Percentiles rank a stretch among this genome's conserved stretches.
phyloP scores from a whole-genome alignment of 2,329 filamentous ascomycete genomes.

The Fonsecaea nubica region DNA sequence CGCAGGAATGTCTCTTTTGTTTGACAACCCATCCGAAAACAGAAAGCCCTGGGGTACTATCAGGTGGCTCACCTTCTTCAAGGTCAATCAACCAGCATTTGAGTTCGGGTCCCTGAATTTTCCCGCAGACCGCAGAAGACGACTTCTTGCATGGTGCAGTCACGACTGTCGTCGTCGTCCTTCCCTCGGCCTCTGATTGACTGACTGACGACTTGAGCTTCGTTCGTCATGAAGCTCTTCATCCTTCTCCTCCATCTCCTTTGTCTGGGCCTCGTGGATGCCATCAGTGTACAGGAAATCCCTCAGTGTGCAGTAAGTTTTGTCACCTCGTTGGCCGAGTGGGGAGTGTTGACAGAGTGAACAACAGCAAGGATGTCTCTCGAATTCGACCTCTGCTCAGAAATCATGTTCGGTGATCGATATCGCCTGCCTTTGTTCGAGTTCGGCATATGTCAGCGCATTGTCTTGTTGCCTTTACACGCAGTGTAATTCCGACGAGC shows the following conservation, averaged over 20 bases:
- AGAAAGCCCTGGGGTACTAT: conserved; percentile 9
- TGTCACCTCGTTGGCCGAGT: background rate
- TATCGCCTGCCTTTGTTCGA: conserved; percentile 40
- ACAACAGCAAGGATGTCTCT: conserved; percentile 38
- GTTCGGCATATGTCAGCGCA: conserved; percentile 37
- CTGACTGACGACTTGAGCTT: background rate
- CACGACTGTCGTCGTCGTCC: conserved; percentile 2
- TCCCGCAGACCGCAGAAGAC: background rate
- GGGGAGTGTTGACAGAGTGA: conserved; percentile 15
- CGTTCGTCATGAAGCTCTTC: conserved; percentile 26
- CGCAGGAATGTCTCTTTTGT: conserved; percentile 36
- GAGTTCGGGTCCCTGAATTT: background rate
- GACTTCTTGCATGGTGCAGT: conserved; percentile 25
- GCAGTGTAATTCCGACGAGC: conserved; percentile 35
- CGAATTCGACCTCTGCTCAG: conserved; percentile 38
- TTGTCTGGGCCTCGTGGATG: conserved; percentile 18
- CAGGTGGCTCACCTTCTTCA: conserved; percentile 12
- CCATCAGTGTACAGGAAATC: conserved; percentile 35
- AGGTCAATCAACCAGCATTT: background rate
- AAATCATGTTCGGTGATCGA: conserved; percentile 39
- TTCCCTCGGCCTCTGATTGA: conserved; percentile 4
- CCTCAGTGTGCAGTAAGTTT: conserved; percentile 38
- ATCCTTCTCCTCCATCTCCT: conserved; percentile 15
- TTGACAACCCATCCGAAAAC: conserved; percentile 26
- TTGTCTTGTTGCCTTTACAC: conserved; percentile 41